Evolutionary conservation across 2,329 filamentous ascomycete species (phyloP).

Genomic region (Alternaria sp.): DNA sequence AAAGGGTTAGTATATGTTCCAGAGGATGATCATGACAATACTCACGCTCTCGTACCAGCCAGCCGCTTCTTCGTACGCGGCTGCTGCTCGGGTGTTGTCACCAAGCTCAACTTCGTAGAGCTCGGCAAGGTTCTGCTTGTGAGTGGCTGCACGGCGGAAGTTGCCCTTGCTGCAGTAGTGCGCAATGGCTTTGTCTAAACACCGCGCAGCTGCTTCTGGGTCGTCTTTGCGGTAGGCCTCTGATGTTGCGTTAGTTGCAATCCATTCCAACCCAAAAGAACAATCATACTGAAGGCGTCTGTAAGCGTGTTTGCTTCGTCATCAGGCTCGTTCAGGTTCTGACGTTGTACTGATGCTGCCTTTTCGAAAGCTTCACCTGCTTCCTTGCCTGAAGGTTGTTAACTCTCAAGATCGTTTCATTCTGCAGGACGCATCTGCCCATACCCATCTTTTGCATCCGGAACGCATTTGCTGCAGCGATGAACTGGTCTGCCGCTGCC

Average conservation of each 20-base stretch:
- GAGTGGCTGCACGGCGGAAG: conserved; percentile 86
- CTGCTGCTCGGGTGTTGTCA: conserved; percentile 79
- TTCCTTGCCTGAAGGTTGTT: conserved; percentile 71
- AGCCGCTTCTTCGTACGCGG: conserved; percentile 84
- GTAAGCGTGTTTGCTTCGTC: conserved; percentile 88
- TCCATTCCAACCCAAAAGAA: fast-evolving
- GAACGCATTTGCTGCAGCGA: conserved; percentile 90
- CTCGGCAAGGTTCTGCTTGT: conserved; percentile 89
- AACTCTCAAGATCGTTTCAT: conserved; percentile 8
- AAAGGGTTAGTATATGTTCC: conserved; percentile 26
- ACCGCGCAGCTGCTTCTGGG: conserved; percentile 82
- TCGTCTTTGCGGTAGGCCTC: conserved; percentile 87
- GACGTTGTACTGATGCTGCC: conserved; percentile 80
- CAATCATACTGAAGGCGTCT: conserved; percentile 77
- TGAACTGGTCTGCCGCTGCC: conserved; percentile 85
- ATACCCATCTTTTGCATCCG: conserved; percentile 84
- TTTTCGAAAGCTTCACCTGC: conserved; percentile 86
- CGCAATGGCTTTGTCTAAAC: conserved; percentile 78
- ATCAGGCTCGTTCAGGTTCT: conserved; percentile 87
- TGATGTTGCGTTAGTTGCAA: conserved; percentile 28
- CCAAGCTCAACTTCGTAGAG: conserved; percentile 83
- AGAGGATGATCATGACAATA: conserved; percentile 11
- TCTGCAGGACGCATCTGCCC: conserved; percentile 25
- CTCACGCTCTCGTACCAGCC: conserved; percentile 77
- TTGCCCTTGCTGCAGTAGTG: conserved; percentile 91